Conservation (phyloP, 73 alveolate species). For the Tetrahymena elliotti region DNA sequence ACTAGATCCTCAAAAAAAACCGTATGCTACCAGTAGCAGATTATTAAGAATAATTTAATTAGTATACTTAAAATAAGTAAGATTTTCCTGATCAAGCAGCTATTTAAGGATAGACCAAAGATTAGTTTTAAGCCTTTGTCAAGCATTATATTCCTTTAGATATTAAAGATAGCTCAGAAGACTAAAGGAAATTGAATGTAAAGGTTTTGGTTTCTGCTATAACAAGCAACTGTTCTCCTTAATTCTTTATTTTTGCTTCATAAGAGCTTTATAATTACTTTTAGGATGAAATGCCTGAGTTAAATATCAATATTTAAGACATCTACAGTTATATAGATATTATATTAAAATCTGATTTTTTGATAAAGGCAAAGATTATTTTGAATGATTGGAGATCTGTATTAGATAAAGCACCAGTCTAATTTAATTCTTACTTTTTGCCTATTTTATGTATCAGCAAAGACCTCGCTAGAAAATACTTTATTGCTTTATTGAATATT, state of each 20-base stretch:
- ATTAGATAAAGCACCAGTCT: background rate
- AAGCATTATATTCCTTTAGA: background rate
- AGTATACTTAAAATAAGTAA: too few species aligned
- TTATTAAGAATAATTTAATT: background rate
- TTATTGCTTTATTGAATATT: background rate
- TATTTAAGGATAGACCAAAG: background rate
- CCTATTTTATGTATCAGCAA: background rate
- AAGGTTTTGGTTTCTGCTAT: background rate
- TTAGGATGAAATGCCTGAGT: background rate
- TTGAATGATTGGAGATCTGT: background rate
- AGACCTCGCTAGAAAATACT: background rate
- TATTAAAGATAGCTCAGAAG: background rate
- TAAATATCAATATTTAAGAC: background rate
- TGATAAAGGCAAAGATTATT: background rate
- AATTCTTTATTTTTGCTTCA: background rate
- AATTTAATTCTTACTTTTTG: background rate
- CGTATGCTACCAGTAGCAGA: background rate
- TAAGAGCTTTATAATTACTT: background rate
- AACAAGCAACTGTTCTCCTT: background rate
- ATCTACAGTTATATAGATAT: background rate
- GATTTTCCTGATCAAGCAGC: background rate
- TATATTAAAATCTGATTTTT: background rate
- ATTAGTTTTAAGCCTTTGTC: background rate
- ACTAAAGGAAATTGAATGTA: background rate
- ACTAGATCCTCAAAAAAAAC: background rate